phyloP scores from a whole-genome alignment of 2,329 filamentous ascomycete species.

The Grosmannia penicillata region DNA sequence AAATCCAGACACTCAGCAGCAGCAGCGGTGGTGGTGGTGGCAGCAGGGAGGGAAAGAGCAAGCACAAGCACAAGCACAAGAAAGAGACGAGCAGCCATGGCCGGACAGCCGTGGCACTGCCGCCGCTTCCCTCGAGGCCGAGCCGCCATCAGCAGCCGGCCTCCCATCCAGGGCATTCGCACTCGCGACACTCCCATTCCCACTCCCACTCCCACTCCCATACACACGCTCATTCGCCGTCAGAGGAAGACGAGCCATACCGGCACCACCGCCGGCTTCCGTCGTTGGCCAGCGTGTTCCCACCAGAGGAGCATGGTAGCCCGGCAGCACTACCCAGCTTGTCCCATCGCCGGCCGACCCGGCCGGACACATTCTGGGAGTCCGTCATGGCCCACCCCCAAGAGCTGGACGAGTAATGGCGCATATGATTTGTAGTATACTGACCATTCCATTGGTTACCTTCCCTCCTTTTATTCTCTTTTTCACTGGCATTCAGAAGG shows the following conservation, averaged over 20 bases:
- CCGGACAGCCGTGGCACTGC: not conserved
- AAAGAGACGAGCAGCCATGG: not conserved
- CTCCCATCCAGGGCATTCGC: not conserved
- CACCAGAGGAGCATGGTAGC: not conserved
- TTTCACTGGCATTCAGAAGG: too few species aligned
- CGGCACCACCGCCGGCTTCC: not conserved
- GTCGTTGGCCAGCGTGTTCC: not conserved
- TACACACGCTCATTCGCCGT: not conserved
- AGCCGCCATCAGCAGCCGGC: not conserved
- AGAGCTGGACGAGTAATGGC: not conserved
- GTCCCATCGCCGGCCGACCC: not conserved
- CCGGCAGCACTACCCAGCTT: not conserved
- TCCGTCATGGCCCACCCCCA: not conserved
- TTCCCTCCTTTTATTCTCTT: too few species aligned
- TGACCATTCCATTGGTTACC: too few species aligned
- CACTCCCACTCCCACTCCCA: not conserved
- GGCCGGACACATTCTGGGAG: not conserved
- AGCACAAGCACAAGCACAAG: not conserved
- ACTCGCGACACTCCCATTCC: not conserved
- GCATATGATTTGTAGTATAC: too few species aligned
- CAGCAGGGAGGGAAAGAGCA: too few species aligned
- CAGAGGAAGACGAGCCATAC: too few species aligned
- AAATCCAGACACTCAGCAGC: constrained; percentile 17
- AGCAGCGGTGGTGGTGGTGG: too few species aligned
- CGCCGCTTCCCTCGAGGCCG: not conserved